A percentile compares a stretch with the other conserved stretches of the same genome.
Conservation (phyloP, 768 basidiomycete species). For the Agrocybe pediades region DNA sequence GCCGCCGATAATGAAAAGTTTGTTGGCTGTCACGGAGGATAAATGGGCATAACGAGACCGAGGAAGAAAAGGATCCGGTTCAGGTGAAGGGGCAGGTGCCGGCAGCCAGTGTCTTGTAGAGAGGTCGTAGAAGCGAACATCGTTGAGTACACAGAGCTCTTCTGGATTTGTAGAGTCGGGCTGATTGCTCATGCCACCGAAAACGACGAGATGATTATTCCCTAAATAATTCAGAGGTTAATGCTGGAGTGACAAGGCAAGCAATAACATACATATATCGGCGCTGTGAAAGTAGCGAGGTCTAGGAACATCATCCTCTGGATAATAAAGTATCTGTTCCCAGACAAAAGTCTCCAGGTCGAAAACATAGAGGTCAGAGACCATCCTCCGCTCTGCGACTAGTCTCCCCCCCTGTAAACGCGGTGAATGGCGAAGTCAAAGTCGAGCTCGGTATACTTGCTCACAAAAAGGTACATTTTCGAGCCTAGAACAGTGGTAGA, state of each 20-base stretch:
- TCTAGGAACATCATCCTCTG: conserved; percentile 72
- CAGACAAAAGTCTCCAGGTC: conserved; percentile 82
- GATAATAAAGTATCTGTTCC: conserved; percentile 63
- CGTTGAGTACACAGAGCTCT: conserved; percentile 89
- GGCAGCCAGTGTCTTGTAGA: conserved; percentile 72
- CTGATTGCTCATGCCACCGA: conserved; percentile 93
- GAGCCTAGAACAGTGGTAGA: conserved; percentile 89
- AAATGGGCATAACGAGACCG: conserved; percentile 94
- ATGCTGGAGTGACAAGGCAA: not conserved
- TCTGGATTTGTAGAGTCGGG: conserved; percentile 70
- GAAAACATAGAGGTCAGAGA: conserved; percentile 88
- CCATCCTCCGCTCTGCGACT: conserved; percentile 86
- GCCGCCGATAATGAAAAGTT: conserved; percentile 91
- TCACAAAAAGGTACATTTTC: conserved; percentile 88
- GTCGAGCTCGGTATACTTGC: conserved; percentile 22
- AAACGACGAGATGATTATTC: conserved; percentile 89
- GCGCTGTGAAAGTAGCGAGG: conserved; percentile 95
- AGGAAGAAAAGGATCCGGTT: conserved; percentile 57
- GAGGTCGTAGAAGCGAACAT: conserved; percentile 89
- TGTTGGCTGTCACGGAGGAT: conserved; percentile 81
- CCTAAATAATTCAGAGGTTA: conserved; percentile 42
- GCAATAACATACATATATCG: conserved; percentile 67
- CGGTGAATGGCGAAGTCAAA: conserved; percentile 3
- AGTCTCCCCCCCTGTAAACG: conserved; percentile 75
- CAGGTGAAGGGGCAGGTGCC: conserved; percentile 33